Base-by-base conservation (phyloP, 768 basidiomycete genomes). In the Scleroderma citrinum region DNA sequence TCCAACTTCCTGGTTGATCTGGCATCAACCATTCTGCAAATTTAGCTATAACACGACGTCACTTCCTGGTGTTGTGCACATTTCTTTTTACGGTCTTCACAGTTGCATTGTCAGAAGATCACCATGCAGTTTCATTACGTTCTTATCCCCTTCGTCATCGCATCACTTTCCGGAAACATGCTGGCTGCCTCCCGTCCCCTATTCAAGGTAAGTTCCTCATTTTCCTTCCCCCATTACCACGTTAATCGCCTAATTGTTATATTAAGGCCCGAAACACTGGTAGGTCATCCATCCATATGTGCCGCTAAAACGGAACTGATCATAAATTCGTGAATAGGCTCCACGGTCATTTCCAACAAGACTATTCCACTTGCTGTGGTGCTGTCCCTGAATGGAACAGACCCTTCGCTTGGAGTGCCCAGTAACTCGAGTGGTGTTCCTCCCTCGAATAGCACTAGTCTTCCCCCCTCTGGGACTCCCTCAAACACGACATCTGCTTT, bases 171-270 rank as follows among this genome's bases (percentile, higher is more conserved):
- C n/a, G 52, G 58, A 30, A 56, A 58, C 5, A 59, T 57, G 8
- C 26, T 68, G 29, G 64, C 60, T 10, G 61, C 59, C 5, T 66
- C 67, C 29, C 54, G 56, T 30, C 52, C 50, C 31, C 49, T 53
- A 14, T 46, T 55, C 42, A 48, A 53, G 51, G 58, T 35, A 35
- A 13, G 32, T 46, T 34, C 32, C 16, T 10, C 3, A 17, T n/a
- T 49, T 4, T 41, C 1, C 34, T n/a, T 31, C 19, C 32, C 14
- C 8, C 26, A 29, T 29, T 8, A 29, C 8, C 26, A 29, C 26
- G 26, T 29, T 29, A 8, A 29, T 29, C 26, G 26, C 26, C 26
- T 29, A 29, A 29, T 29, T 29, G 26, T 29, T 8, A 46, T 30
- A 36, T 37, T 41, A 44, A 34, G 43, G 7, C 38, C 32, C 3